Evolutionary conservation across 257 asterid genomes (phyloP).

Genomic region (Perilla frutescens): DNA sequence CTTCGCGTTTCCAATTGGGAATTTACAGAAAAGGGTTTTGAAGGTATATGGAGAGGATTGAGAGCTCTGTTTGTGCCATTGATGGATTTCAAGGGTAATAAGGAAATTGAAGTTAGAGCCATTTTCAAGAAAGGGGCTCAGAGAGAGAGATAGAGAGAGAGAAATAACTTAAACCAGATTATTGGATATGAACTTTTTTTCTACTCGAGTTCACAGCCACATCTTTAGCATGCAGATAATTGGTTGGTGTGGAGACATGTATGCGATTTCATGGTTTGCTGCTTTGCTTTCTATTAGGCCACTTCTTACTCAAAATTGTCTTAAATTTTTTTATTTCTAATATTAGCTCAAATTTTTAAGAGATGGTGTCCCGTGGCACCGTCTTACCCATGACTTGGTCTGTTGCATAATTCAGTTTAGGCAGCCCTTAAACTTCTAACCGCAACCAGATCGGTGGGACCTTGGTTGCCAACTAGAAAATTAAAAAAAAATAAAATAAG

Average conservation of each 20-base stretch:
- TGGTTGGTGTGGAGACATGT: slow-evolving; percentile 25
- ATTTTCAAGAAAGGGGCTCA: slow-evolving; percentile 39
- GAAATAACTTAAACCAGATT: background rate
- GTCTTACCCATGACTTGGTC: too few species aligned
- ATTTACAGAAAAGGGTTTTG: slow-evolving; percentile 47
- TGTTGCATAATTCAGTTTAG: too few species aligned
- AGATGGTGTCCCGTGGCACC: too few species aligned
- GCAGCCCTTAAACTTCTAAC: too few species aligned
- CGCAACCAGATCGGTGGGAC: too few species aligned
- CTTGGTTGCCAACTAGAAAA: too few species aligned
- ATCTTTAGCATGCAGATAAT: slow-evolving; percentile 23
- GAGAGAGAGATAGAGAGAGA: background rate
- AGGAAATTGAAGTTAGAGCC: slow-evolving; percentile 73
- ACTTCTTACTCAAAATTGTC: slow-evolving; percentile 10
- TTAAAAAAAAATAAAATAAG: too few species aligned
- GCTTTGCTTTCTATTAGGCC: background rate
- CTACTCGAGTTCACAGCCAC: slow-evolving; percentile 35
- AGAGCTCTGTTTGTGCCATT: slow-evolving; percentile 34
- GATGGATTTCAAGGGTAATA: slow-evolving; percentile 56
- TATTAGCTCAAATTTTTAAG: too few species aligned
- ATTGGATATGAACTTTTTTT: slow-evolving; percentile 25
- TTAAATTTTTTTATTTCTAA: background rate
- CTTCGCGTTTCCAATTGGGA: slow-evolving; percentile 45
- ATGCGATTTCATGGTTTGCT: background rate
- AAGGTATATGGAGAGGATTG: slow-evolving; percentile 35